Evolutionary conservation across 768 basidiomycete genomes (phyloP).

Genomic region (Kwoniella dejecticola): DNA sequence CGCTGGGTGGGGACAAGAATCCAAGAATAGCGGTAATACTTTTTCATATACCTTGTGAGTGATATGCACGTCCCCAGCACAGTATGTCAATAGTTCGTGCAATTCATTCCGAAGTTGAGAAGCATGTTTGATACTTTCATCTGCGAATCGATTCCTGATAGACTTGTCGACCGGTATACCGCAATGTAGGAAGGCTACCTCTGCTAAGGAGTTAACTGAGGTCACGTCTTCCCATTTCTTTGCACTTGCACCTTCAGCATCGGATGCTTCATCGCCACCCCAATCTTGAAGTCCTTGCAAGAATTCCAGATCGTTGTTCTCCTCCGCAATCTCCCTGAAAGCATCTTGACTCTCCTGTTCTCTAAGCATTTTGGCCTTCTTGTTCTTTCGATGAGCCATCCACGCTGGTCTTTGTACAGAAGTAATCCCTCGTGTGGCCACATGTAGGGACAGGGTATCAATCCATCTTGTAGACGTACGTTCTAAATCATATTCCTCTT

Average conservation of each 20-base stretch:
- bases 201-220: constrained; percentile 84
- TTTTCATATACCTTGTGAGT: constrained; percentile 78
- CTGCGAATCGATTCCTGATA: constrained; percentile 60
- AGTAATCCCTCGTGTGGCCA: constrained; percentile 90
- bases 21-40: constrained; percentile 77
- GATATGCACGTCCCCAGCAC: constrained; percentile 76
- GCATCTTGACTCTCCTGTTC: constrained; percentile 47
- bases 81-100: constrained; percentile 77
- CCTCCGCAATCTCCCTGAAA: constrained; percentile 55
- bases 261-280: constrained; percentile 3
- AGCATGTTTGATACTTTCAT: constrained; percentile 71
- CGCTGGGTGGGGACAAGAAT: constrained; percentile 85
- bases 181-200: constrained; percentile 89
- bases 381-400: constrained; percentile 78
- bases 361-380: constrained; percentile 66
- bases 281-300: constrained; percentile 18
- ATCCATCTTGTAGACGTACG: constrained; percentile 76
- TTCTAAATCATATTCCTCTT: constrained; percentile 75
- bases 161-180: constrained; percentile 76
- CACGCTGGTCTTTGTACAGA: constrained; percentile 92
- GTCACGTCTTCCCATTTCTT: constrained; percentile 92
- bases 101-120: constrained; percentile 69
- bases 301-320: constrained; percentile 48
- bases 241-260: constrained; percentile 55
- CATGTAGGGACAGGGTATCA: constrained; percentile 93